Conservation (phyloP, 495 filamentous ascomycete genomes). For the Penicillium crystallinum region DNA sequence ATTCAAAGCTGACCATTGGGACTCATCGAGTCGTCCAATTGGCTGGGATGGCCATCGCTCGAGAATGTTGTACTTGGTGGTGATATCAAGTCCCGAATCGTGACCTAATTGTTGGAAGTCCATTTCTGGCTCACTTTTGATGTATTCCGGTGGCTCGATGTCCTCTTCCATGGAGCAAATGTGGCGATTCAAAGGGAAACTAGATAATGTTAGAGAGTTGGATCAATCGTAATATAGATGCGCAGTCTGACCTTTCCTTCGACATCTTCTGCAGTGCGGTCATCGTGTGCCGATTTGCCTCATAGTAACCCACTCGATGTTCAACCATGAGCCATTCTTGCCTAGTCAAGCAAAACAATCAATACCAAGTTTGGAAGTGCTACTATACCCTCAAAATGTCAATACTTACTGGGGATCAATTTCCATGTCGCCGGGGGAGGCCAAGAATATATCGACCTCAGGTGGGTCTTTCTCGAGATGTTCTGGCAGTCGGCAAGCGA, state of each 20-base stretch:
- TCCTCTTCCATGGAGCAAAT: slow-evolving; percentile 48
- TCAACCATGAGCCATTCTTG: slow-evolving; percentile 77
- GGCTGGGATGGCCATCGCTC: slow-evolving; percentile 45
- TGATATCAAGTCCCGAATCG: slow-evolving; percentile 10
- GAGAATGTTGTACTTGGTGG: slow-evolving; percentile 38
- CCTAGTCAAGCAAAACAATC: neutral
- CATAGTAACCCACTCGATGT: slow-evolving; percentile 63
- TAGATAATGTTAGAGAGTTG: slow-evolving; percentile 17
- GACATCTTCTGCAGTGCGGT: slow-evolving; percentile 68
- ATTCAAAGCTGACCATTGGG: slow-evolving; percentile 63
- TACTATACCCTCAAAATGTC: neutral
- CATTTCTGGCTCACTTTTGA: slow-evolving; percentile 38
- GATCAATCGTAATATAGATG: neutral
- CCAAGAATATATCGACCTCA: slow-evolving; percentile 73
- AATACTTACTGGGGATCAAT: slow-evolving; percentile 54
- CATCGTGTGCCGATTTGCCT: slow-evolving; percentile 67
- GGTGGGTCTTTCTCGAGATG: slow-evolving; percentile 60
- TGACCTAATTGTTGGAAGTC: slow-evolving; percentile 41
- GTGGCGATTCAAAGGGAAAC: slow-evolving; percentile 59
- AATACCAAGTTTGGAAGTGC: neutral
- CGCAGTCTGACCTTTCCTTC: slow-evolving; percentile 47
- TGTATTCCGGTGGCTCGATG: slow-evolving; percentile 46
- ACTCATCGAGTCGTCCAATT: slow-evolving; percentile 56
- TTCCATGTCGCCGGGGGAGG: slow-evolving; percentile 50
- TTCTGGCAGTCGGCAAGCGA: slow-evolving; percentile 64